These are phyloP conservation scores for Pseudocercospora pini-densiflorae DNA, from an alignment of 2,329 filamentous ascomycete genomes.

Conservation along the genomic window DNA sequence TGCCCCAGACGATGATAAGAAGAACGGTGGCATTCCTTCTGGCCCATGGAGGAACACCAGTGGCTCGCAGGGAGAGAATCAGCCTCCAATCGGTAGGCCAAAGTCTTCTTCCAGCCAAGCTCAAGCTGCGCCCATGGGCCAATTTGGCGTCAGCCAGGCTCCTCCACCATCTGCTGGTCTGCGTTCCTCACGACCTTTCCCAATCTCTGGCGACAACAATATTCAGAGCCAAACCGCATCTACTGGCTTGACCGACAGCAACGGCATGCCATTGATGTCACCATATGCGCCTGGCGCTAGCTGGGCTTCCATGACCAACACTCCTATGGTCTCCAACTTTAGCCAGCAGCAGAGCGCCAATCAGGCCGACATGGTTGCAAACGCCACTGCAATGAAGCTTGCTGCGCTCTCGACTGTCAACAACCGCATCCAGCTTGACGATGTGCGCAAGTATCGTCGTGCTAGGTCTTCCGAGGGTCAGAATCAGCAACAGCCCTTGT, in stretches of 20 bases:
- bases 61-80: slow-evolving; percentile 50
- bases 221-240: slow-evolving; percentile 76
- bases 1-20: slow-evolving; percentile 67
- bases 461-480: slow-evolving; percentile 70
- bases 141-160: slow-evolving; percentile 76
- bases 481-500: slow-evolving; percentile 60
- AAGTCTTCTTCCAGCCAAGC: slow-evolving; percentile 81
- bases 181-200: slow-evolving; percentile 76
- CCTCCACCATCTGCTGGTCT: slow-evolving; percentile 74
- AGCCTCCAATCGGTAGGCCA: slow-evolving; percentile 64
- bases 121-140: slow-evolving; percentile 72
- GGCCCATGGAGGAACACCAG: slow-evolving; percentile 76
- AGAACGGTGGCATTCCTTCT: slow-evolving; percentile 66
- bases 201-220: slow-evolving; percentile 67
- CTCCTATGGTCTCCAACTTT: slow-evolving; percentile 91
- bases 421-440: slow-evolving; percentile 95
- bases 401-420: slow-evolving; percentile 97
- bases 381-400: slow-evolving; percentile 98
- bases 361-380: slow-evolving; percentile 97
- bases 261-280: slow-evolving; percentile 78
- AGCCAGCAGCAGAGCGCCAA: slow-evolving; percentile 60
- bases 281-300: slow-evolving; percentile 84
- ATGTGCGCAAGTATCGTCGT: slow-evolving; percentile 94
- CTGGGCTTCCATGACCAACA: slow-evolving; percentile 99
- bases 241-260: slow-evolving; percentile 45